Evolutionary conservation across 202 grass and related monocot species (phyloP).

Genomic region (Carex sylvatica): DNA sequence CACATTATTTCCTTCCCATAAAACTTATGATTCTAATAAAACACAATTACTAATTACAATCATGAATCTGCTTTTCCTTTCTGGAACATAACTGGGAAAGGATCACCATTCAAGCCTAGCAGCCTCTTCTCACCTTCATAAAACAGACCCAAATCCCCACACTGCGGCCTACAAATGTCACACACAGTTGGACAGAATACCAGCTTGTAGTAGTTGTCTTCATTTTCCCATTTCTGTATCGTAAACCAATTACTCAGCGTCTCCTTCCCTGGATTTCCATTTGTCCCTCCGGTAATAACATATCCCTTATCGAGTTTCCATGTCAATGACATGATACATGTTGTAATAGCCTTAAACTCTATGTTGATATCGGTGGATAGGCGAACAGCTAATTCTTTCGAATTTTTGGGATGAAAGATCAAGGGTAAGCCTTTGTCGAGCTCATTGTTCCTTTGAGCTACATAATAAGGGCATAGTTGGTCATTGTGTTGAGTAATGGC

Average conservation of each 20-base stretch:
- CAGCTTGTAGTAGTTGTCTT: conserved; percentile 44
- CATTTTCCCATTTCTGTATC: conserved; percentile 38
- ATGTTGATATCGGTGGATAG: conserved; percentile 53
- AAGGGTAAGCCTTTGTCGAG: conserved; percentile 19
- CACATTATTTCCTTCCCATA: neutral
- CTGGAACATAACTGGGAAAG: conserved; percentile 55
- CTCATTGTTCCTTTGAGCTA: conserved; percentile 38
- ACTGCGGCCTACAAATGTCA: conserved; percentile 23
- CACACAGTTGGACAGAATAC: conserved; percentile 37
- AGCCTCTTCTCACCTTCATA: conserved; percentile 24
- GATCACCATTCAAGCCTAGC: conserved; percentile 34
- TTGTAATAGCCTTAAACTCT: conserved; percentile 39
- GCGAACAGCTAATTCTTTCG: conserved; percentile 18
- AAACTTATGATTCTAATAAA: neutral
- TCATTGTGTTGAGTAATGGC: conserved; percentile 7
- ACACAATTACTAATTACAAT: neutral
- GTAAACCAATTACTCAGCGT: conserved; percentile 59
- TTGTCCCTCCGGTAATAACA: conserved; percentile 33
- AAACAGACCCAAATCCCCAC: conserved; percentile 54
- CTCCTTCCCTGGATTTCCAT: conserved; percentile 1
- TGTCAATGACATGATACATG: conserved; percentile 54
- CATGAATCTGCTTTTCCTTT: conserved; percentile 30
- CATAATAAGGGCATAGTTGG: conserved; percentile 45
- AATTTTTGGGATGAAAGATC: conserved; percentile 19
- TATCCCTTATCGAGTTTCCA: conserved; percentile 39